A percentile compares a stretch with the other conserved stretches of the same genome.
Evolutionary conservation across 495 filamentous ascomycete genomes (phyloP).

Genomic region (Aspergillus conjunctus): DNA sequence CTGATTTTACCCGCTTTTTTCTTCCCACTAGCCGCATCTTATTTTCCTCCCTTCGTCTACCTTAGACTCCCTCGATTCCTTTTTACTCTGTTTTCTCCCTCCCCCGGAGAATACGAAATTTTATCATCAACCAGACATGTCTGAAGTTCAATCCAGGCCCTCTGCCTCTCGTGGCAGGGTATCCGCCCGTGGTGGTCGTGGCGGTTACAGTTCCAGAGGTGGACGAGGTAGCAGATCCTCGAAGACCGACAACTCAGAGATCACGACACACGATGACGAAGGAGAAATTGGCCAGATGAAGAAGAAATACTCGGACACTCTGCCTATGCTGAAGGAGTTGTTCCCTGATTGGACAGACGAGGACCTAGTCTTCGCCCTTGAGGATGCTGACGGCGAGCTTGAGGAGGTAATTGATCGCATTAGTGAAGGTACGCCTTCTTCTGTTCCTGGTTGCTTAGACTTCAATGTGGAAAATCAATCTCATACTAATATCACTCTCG

Average conservation of each 20-base stretch:
- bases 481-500: constrained; percentile 12
- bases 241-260: constrained; percentile 66
- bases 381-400: constrained; percentile 90
- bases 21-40: constrained; percentile 34
- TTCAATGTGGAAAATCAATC: neutral
- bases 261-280: constrained; percentile 73
- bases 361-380: constrained; percentile 85
- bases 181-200: constrained; percentile 79
- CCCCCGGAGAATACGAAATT: constrained; percentile 27
- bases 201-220: constrained; percentile 74
- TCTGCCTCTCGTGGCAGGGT: constrained; percentile 77
- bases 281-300: constrained; percentile 90
- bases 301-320: constrained; percentile 75
- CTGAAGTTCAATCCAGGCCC: constrained; percentile 85
- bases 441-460: neutral
- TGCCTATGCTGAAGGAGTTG: constrained; percentile 81
- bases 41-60: constrained; percentile 39
- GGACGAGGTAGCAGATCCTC: constrained; percentile 66
- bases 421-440: constrained; percentile 70
- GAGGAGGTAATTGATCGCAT: constrained; percentile 84
- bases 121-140: constrained; percentile 61
- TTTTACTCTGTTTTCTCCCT: constrained; percentile 42
- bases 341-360: constrained; percentile 91
- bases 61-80: constrained; percentile 38
- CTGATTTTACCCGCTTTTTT: constrained; percentile 35